Base-by-base conservation (phyloP, 805 yeast genomes). In the Teunomyces funiuensis region DNA sequence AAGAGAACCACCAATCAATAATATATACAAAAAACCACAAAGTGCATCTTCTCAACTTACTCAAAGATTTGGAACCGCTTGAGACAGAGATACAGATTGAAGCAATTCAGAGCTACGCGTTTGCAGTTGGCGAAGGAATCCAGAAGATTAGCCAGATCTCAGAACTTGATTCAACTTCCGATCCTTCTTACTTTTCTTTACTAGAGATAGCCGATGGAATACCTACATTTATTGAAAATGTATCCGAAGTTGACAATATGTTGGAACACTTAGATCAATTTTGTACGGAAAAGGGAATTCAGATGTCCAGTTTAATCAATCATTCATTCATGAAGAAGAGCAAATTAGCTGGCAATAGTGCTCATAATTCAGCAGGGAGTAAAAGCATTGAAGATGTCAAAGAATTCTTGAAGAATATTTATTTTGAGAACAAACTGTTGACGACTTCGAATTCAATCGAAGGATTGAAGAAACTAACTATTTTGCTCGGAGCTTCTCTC, bases 191-290 rank as follows among this genome's bases (percentile, higher is more conserved):
- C 37, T 31, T 28, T 10, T 37, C 52, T 5, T 37, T 49, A 19
- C 36, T 44, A 23, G 52, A 49, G 18, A 42, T 49, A 11, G 50
- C 52, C 2, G 42, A 40, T 6, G 28, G 33, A 14, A 36, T 49
- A 16, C 56, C 60, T 6, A 26, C 40, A 14, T 39, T 36, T 11
- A 33, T 61, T 3, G 28, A 39, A 3, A 58, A 60, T 19, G 34
- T 58, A 6, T 44, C 39, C 1, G 71, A 66, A 39, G 40, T 66
- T 17, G 67, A 65, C 38, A 52, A 58, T 11, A 65, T 67, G 72
- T 26, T 68, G 16, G 46, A 47, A 9, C 71, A 66, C 39, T 39
- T 64, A 33, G 50, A 50, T 14, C 36, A 37, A n/a, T 56, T 55
- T 34, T 63, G 52, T 40, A 31, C 45, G 4, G 37, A 39, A 3